A percentile compares a stretch with the other conserved stretches of the same genome.
Conservation (phyloP, 2,329 filamentous ascomycete species). For the Pseudogymnoascus sp. region DNA sequence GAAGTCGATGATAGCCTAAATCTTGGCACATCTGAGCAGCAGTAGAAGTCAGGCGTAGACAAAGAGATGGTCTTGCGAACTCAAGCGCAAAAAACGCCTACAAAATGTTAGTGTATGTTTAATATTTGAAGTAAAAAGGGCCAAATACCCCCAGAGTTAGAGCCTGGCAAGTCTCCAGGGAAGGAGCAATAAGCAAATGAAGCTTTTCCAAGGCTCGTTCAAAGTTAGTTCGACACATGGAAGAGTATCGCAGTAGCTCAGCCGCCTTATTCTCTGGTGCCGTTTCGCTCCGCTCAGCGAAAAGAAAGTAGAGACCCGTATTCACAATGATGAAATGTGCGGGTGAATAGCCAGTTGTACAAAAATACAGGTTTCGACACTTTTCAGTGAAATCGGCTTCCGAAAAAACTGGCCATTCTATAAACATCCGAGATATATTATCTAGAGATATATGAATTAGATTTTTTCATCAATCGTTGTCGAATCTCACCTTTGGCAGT, state of each 20-base stretch:
- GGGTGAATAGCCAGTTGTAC: not conserved
- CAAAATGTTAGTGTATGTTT: not conserved
- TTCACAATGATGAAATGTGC: slow-evolving; percentile 16
- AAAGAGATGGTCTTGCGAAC: slow-evolving; percentile 9
- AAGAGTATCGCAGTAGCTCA: slow-evolving; percentile 11
- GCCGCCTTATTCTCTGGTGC: not conserved
- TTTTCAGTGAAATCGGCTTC: slow-evolving; percentile 11
- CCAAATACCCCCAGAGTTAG: slow-evolving; percentile 12
- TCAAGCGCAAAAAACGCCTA: slow-evolving; percentile 5
- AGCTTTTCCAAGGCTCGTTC: slow-evolving; percentile 13
- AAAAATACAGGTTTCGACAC: slow-evolving; percentile 14
- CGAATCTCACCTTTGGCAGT: slow-evolving; percentile 13
- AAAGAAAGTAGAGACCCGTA: slow-evolving; percentile 15
- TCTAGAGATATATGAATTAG: not conserved
- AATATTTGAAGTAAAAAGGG: not conserved
- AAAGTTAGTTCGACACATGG: slow-evolving; percentile 12
- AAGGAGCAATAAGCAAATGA: slow-evolving; percentile 12
- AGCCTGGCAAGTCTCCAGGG: slow-evolving; percentile 12
- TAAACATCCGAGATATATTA: slow-evolving; percentile 12
- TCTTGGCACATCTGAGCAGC: slow-evolving; percentile 13
- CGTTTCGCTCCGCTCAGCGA: slow-evolving; percentile 11
- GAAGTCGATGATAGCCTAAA: slow-evolving; percentile 13
- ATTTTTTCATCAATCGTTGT: not conserved
- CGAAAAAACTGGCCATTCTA: slow-evolving; percentile 7
- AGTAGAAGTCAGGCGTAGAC: slow-evolving; percentile 8